Percentiles rank a stretch among this genome's conserved stretches.
Conservation (phyloP, 2,329 filamentous ascomycete genomes). For the Alternaria gansuensis region DNA sequence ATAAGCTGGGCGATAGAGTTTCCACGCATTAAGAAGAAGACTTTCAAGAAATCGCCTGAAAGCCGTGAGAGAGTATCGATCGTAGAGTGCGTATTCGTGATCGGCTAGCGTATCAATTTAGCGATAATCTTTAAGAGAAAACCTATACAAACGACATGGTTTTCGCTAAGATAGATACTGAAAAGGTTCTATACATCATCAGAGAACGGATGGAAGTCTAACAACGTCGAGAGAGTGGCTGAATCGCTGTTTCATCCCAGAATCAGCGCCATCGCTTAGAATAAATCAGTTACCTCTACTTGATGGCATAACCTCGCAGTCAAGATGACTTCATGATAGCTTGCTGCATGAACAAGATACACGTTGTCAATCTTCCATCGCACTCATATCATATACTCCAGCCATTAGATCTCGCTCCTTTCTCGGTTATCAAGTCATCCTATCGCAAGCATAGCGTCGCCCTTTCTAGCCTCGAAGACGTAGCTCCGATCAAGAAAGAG, state of each 20-base stretch:
- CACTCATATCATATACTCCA: background rate
- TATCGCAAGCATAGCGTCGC: background rate
- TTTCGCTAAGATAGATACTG: background rate
- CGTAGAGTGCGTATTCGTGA: too few species aligned
- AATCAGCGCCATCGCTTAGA: too few species aligned
- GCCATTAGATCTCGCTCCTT: slow-evolving; percentile 2
- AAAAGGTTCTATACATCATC: background rate
- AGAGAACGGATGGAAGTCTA: background rate
- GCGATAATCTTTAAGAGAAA: background rate
- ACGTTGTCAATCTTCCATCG: background rate
- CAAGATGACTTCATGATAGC: too few species aligned
- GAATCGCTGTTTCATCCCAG: too few species aligned
- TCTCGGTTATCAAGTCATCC: background rate
- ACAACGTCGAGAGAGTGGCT: background rate
- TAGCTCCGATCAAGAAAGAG: background rate
- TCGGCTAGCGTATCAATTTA: too few species aligned
- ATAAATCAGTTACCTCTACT: too few species aligned
- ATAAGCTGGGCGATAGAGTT: background rate
- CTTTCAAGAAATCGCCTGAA: too few species aligned
- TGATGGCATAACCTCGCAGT: too few species aligned
- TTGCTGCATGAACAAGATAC: too few species aligned
- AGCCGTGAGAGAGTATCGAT: too few species aligned
- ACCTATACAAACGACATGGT: background rate
- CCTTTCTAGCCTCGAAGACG: background rate
- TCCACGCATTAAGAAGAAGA: too few species aligned